These are phyloP conservation scores for Pestalotiopsis sp. DNA, from an alignment of 2,329 filamentous ascomycete genomes.

Conservation along the genomic window DNA sequence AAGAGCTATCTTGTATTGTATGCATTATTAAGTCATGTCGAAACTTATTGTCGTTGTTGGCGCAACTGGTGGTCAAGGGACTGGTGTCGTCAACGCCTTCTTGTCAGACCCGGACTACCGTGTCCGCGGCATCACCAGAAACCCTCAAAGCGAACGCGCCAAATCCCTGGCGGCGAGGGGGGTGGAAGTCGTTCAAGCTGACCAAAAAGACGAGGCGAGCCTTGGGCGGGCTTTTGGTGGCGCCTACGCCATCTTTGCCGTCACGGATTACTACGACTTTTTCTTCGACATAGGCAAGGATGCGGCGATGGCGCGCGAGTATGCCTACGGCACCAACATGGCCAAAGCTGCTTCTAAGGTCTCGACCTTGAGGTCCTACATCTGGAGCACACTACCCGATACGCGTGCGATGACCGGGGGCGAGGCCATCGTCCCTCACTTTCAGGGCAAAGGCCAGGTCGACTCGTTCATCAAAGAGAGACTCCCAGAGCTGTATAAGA, in stretches of 20 bases:
- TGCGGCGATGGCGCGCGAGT: slow-evolving; percentile 7
- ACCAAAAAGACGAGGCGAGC: slow-evolving; percentile 16
- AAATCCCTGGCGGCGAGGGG: not conserved
- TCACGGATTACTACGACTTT: slow-evolving; percentile 17
- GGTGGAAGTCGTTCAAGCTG: slow-evolving; percentile 9
- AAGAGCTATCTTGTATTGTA: no score
- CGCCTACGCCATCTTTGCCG: slow-evolving; percentile 24
- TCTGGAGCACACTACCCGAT: slow-evolving; percentile 14
- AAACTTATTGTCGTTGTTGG: slow-evolving; percentile 23
- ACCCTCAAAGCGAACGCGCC: not conserved
- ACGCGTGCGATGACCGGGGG: slow-evolving; percentile 11
- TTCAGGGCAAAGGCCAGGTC: slow-evolving; percentile 14
- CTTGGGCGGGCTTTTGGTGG: slow-evolving; percentile 20
- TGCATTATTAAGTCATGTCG: not conserved
- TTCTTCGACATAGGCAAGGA: slow-evolving; percentile 5
- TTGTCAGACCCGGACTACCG: slow-evolving; percentile 17
- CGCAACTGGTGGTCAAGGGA: slow-evolving; percentile 23
- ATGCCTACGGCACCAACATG: slow-evolving; percentile 9
- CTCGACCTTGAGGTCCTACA: slow-evolving; percentile 6
- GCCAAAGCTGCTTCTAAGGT: slow-evolving; percentile 2
- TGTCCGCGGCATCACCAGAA: slow-evolving; percentile 15
- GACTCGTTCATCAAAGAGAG: slow-evolving; percentile 4
- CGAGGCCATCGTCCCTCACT: slow-evolving; percentile 8
- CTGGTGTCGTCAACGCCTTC: slow-evolving; percentile 22
- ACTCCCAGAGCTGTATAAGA: not conserved